phyloP scores from a whole-genome alignment of 202 grass and related monocot species.

The Panicum hallii region DNA sequence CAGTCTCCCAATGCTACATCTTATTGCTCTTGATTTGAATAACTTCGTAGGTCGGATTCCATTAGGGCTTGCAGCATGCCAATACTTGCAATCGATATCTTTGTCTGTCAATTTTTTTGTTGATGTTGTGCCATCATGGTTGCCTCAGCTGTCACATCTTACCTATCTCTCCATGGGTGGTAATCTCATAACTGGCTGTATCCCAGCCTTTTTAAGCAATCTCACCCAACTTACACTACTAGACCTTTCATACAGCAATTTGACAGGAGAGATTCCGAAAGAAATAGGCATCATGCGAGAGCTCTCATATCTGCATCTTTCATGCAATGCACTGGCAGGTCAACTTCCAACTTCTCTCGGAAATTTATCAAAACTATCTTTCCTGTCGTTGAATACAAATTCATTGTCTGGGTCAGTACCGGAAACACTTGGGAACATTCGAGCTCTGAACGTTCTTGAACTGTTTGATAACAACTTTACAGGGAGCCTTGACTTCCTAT shows the following conservation, averaged over 20 bases:
- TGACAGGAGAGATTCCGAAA: constrained; percentile 26
- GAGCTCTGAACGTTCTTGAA: neutral
- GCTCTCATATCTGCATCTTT: constrained; percentile 46
- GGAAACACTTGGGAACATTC: neutral
- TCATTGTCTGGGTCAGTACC: constrained; percentile 38
- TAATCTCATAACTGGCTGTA: too few relatives aligned
- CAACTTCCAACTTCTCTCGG: constrained; percentile 38
- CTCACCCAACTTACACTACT: neutral
- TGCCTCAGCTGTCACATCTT: neutral
- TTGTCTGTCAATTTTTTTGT: neutral
- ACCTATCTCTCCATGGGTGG: too few relatives aligned
- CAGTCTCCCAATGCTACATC: too few relatives aligned
- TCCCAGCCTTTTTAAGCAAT: neutral
- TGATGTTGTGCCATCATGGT: neutral
- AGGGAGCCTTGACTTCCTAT: constrained; percentile 1
- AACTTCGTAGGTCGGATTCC: neutral
- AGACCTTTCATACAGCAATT: neutral
- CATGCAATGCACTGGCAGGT: constrained; percentile 42
- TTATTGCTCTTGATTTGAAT: neutral
- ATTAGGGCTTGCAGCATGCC: neutral
- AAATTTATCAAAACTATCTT: constrained; percentile 41
- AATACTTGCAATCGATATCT: neutral
- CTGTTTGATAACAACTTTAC: too few relatives aligned
- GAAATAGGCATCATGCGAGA: constrained; percentile 44
- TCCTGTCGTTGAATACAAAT: too few relatives aligned